Percentiles rank a stretch among this genome's conserved stretches.
These are phyloP conservation scores for Symbiotaphrina buchneri DNA, from an alignment of 495 filamentous ascomycete species.

Conservation along the genomic window DNA sequence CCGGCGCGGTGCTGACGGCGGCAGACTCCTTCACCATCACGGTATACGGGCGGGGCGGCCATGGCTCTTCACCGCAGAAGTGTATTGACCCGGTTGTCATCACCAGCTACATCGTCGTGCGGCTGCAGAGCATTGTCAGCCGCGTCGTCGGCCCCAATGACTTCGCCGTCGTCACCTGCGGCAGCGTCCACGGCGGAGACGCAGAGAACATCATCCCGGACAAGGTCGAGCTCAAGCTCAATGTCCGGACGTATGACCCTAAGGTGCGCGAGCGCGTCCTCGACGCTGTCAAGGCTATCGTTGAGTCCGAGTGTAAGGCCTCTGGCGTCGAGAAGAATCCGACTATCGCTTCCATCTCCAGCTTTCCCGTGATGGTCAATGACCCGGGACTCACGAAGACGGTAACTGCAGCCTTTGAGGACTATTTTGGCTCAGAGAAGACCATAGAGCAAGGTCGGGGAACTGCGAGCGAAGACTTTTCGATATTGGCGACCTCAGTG, in stretches of 20 bases:
- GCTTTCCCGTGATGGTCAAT: no score
- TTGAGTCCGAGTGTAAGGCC: no score
- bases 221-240: constrained; percentile 20
- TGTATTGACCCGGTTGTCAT: constrained; percentile 26
- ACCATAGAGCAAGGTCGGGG: no score
- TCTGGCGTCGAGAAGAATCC: no score
- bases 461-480: no score
- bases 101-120: constrained; percentile 21
- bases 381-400: no score
- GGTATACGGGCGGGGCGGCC: constrained; percentile 26
- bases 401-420: no score
- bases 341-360: no score
- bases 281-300: constrained; percentile 19
- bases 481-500: no score
- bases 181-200: constrained; percentile 24
- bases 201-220: constrained; percentile 30
- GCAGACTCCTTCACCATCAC: constrained; percentile 27
- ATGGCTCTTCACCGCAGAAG: constrained; percentile 26
- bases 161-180: constrained; percentile 25
- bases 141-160: constrained; percentile 24
- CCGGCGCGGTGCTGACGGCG: constrained; percentile 17
- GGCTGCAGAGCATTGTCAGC: constrained; percentile 26
- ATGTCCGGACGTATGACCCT: constrained; percentile 20
- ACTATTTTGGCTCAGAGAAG: no score
- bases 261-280: constrained; percentile 18